phyloP scores from a whole-genome alignment of 2,329 filamentous ascomycete genomes.

The Penicillium freii region DNA sequence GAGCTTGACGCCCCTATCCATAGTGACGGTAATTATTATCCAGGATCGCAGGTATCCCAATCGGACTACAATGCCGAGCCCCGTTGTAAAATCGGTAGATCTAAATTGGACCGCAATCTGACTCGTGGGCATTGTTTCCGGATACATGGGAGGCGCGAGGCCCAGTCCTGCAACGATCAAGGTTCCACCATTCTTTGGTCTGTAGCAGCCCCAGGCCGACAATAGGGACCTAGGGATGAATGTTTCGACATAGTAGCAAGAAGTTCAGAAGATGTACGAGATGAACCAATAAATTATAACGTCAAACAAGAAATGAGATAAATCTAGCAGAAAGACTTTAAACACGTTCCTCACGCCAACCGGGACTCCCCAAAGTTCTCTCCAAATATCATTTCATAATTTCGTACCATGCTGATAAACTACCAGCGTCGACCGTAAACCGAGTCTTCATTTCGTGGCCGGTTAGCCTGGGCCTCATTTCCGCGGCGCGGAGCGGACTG shows the following conservation, averaged over 20 bases:
- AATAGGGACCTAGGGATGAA: no score
- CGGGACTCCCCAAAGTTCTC: slow-evolving; percentile 11
- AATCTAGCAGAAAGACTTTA: background rate
- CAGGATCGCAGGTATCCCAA: background rate
- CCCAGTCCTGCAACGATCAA: background rate
- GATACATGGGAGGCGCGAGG: background rate
- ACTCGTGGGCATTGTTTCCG: slow-evolving; percentile 23
- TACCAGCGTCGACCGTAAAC: slow-evolving; percentile 46
- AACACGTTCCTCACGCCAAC: background rate
- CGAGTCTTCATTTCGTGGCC: slow-evolving; percentile 36
- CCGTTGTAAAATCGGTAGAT: background rate
- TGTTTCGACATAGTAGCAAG: background rate
- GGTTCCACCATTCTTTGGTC: background rate
- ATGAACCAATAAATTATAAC: background rate
- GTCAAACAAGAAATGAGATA: background rate
- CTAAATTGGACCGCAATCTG: slow-evolving; percentile 3
- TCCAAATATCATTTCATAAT: slow-evolving; percentile 4
- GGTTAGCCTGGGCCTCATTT: slow-evolving; percentile 19
- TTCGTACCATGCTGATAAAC: slow-evolving; percentile 15
- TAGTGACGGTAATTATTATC: background rate
- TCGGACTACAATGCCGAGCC: slow-evolving; percentile 17
- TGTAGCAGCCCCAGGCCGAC: background rate
- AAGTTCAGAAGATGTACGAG: background rate
- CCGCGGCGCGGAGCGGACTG: slow-evolving; percentile 19
- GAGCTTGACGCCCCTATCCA: no score